These are phyloP conservation scores for Fusarium sp. DNA, from an alignment of 2,329 filamentous ascomycete genomes.

Conservation along the genomic window DNA sequence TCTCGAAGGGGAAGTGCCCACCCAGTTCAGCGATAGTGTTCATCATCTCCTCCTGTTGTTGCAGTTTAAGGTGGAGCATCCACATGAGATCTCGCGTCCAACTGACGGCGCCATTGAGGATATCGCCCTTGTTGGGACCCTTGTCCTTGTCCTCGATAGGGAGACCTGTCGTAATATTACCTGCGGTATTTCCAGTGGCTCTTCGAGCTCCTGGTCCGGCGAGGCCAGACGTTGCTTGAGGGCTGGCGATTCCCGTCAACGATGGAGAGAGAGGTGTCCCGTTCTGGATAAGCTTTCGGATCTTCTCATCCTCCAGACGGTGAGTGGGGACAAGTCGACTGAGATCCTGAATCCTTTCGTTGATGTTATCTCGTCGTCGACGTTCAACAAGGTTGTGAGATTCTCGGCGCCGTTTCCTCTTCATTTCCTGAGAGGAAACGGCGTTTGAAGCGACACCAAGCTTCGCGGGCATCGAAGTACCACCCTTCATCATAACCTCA, in stretches of 20 bases:
- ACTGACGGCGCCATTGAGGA: constrained; percentile 94
- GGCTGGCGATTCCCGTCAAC: constrained; percentile 73
- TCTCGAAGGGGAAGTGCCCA: constrained; percentile 79
- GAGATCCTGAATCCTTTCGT: constrained; percentile 96
- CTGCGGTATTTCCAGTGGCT: constrained; percentile 73
- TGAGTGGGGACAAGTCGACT: constrained; percentile 93
- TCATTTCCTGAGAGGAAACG: constrained; percentile 88
- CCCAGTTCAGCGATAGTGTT: constrained; percentile 78
- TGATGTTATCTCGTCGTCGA: constrained; percentile 95
- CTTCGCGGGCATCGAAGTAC: constrained; percentile 89
- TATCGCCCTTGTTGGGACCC: constrained; percentile 98
- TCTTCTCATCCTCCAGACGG: constrained; percentile 94
- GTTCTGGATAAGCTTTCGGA: constrained; percentile 92
- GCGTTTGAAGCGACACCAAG: constrained; percentile 65
- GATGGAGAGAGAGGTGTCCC: constrained; percentile 89
- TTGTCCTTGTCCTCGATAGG: constrained; percentile 98
- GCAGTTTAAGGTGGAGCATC: constrained; percentile 88
- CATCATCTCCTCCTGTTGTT: constrained; percentile 88
- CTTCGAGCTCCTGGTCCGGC: constrained; percentile 85
- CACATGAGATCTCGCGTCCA: constrained; percentile 99
- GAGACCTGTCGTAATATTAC: constrained; percentile 90
- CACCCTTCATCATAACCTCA: constrained; percentile 87
- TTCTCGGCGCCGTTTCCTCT: constrained; percentile 88
- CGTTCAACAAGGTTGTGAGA: constrained; percentile 98
- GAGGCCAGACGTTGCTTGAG: constrained; percentile 84